Conservation (phyloP, 257 asterid species). For the Capsicum pubescens region DNA sequence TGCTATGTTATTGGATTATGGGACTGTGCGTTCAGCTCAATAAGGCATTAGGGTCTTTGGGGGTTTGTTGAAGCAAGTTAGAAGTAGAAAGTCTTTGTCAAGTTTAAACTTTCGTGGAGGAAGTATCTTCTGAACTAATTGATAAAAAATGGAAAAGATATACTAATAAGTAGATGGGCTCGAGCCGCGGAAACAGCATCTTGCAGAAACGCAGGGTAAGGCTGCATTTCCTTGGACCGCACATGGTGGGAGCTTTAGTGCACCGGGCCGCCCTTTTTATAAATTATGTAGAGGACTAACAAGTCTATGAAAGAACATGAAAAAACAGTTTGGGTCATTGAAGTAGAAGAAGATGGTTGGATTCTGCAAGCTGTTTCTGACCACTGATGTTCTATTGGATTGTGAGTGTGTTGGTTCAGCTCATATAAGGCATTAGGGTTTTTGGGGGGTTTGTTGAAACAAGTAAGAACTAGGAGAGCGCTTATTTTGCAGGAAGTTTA, state of each 20-base stretch:
- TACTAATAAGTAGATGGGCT: too few relatives aligned
- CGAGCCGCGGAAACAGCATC: too few relatives aligned
- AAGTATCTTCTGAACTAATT: too few relatives aligned
- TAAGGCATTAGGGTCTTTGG: neutral
- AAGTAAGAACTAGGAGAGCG: neutral
- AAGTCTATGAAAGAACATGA: too few relatives aligned
- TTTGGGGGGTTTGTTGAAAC: neutral
- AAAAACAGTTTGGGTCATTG: too few relatives aligned
- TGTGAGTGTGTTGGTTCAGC: neutral
- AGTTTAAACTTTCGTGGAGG: too few relatives aligned
- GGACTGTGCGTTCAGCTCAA: neutral
- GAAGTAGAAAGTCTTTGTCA: neutral
- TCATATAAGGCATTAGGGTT: neutral
- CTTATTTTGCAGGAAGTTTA: neutral
- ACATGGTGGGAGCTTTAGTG: too few relatives aligned
- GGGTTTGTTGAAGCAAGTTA: neutral
- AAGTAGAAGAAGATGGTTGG: neutral
- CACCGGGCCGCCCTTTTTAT: too few relatives aligned
- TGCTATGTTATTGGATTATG: neutral
- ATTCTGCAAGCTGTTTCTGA: neutral
- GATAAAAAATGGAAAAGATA: too few relatives aligned
- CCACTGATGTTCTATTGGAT: neutral
- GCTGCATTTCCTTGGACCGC: too few relatives aligned
- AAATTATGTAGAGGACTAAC: too few relatives aligned
- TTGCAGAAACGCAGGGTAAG: too few relatives aligned